phyloP scores from a whole-genome alignment of 2,329 filamentous ascomycete genomes.

The Diaporthe capsici region DNA sequence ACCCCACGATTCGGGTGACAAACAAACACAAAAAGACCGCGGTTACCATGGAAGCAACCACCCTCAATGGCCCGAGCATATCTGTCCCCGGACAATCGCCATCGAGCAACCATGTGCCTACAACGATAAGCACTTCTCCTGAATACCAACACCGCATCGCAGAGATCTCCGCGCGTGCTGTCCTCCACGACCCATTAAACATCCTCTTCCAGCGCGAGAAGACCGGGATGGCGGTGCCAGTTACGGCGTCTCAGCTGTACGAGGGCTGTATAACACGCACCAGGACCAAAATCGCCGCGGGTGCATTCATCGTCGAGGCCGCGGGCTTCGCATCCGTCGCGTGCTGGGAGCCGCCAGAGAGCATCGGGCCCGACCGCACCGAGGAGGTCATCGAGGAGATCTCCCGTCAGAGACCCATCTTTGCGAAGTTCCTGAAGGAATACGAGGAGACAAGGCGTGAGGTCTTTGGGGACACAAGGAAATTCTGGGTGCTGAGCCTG shows the following conservation, averaged over 20 bases:
- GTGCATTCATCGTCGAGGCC: conserved; percentile 22
- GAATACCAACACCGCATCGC: conserved; percentile 29
- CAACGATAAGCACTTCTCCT: background rate
- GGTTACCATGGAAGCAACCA: conserved; percentile 20
- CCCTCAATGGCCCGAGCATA: background rate
- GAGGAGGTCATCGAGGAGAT: conserved; percentile 4
- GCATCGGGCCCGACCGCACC: background rate
- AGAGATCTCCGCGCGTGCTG: conserved; percentile 14
- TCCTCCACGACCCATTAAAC: conserved; percentile 6
- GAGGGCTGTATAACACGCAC: conserved; percentile 17
- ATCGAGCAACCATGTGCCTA: background rate
- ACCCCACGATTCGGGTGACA: background rate
- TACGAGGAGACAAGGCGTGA: conserved; percentile 1
- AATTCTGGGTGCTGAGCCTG: conserved; percentile 10
- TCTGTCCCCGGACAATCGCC: background rate
- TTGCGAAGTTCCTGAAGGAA: background rate
- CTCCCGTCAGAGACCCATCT: background rate
- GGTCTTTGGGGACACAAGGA: background rate
- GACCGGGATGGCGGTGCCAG: background rate
- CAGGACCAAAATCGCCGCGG: conserved; percentile 1
- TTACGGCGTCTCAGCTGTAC: conserved; percentile 1
- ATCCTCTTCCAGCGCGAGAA: conserved; percentile 34
- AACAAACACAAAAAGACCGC: too few species aligned
- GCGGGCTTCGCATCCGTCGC: conserved; percentile 28
- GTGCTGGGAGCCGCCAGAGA: conserved; percentile 27